A percentile compares a stretch with the other conserved stretches of the same genome.
Conservation (phyloP, 179 eudicot genomes). For the Gypsophila paniculata region DNA sequence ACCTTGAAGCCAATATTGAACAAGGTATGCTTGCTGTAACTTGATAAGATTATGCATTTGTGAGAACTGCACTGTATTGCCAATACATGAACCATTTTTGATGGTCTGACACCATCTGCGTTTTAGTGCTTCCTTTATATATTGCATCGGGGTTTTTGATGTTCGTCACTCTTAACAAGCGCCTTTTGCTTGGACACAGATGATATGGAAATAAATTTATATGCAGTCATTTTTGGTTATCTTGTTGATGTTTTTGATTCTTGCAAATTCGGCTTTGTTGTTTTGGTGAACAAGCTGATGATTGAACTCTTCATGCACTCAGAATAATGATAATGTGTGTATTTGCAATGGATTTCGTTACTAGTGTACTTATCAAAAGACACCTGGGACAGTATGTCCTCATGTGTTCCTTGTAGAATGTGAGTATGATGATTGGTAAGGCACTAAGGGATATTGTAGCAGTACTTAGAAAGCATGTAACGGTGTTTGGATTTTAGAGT, state of each 20-base stretch:
- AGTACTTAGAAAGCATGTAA: background rate
- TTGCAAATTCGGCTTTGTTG: background rate
- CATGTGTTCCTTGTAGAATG: background rate
- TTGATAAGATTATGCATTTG: background rate
- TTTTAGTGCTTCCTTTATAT: background rate
- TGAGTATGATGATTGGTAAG: background rate
- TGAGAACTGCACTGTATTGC: background rate
- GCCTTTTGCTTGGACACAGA: background rate
- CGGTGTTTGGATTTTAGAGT: background rate
- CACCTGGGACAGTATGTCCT: background rate
- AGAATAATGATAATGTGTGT: background rate
- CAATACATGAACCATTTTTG: background rate
- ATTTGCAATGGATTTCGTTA: background rate
- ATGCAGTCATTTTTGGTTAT: background rate
- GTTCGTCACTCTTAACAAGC: background rate
- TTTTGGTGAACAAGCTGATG: slow-evolving; percentile 1
- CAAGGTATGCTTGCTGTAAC: slow-evolving; percentile 51
- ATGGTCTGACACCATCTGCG: background rate
- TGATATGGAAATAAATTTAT: slow-evolving; percentile 1
- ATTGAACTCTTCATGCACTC: background rate
- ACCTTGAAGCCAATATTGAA: slow-evolving; percentile 92
- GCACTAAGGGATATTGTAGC: background rate
- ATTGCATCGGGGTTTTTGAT: background rate
- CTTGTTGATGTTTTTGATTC: background rate
- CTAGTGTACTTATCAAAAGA: background rate